phyloP scores from a whole-genome alignment of 148 eudicot species.

The Cornus florida region DNA sequence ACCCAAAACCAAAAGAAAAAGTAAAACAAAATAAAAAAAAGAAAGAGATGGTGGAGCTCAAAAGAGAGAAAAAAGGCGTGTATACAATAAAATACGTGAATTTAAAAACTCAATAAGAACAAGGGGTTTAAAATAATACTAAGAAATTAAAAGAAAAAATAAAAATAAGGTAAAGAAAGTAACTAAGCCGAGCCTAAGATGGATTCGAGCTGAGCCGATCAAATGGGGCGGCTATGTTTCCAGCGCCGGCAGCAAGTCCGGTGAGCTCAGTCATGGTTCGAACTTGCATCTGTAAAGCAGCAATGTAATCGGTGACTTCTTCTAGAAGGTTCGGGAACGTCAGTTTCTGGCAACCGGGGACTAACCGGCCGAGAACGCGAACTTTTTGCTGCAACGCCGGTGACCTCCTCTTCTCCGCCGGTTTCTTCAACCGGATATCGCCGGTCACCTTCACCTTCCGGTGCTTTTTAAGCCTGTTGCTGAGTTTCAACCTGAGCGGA shows the following conservation, averaged over 20 bases:
- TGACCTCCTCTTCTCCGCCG: slow-evolving; percentile 22
- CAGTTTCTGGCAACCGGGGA: slow-evolving; percentile 81
- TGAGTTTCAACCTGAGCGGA: slow-evolving; percentile 41
- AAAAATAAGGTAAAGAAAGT: background rate
- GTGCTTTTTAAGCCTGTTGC: slow-evolving; percentile 26
- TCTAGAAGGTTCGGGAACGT: slow-evolving; percentile 79
- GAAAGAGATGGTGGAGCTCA: background rate
- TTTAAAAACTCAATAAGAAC: slow-evolving; percentile 22
- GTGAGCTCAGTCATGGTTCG: slow-evolving; percentile 74
- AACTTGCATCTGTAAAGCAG: slow-evolving; percentile 87
- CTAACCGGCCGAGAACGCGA: slow-evolving; percentile 57
- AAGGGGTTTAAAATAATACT: background rate
- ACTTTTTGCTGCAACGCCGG: slow-evolving; percentile 56
- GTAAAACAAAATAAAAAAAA: background rate
- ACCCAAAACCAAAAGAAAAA: background rate
- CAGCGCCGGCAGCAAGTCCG: slow-evolving; percentile 42
- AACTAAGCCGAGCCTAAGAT: slow-evolving; percentile 8
- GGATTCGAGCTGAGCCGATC: slow-evolving; percentile 27
- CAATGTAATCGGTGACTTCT: slow-evolving; percentile 75
- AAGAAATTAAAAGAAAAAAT: background rate
- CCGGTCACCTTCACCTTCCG: slow-evolving; percentile 38
- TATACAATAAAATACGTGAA: slow-evolving; percentile 47
- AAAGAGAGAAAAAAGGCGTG: slow-evolving; percentile 16
- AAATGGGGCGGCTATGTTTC: slow-evolving; percentile 9
- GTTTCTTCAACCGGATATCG: slow-evolving; percentile 21